These are phyloP conservation scores for Kodamaea kaohsiungensis DNA, from an alignment of 805 yeast species.

Conservation along the genomic window DNA sequence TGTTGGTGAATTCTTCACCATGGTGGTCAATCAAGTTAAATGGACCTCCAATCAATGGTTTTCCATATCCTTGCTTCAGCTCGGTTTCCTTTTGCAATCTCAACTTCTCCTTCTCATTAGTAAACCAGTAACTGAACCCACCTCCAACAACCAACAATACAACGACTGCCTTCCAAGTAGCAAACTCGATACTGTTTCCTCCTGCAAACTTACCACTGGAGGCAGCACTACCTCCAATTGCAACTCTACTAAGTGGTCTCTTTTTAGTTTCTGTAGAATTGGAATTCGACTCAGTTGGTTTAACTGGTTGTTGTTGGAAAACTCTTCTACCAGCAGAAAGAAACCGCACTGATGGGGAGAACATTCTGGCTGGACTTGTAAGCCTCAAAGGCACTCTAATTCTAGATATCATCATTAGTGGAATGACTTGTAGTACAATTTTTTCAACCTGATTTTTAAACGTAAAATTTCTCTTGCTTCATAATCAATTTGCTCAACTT, in stretches of 20 bases:
- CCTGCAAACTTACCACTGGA: slow-evolving; percentile 36
- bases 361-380: not conserved
- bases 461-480: not conserved
- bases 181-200: slow-evolving; percentile 59
- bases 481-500: not conserved
- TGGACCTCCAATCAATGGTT: slow-evolving; percentile 90
- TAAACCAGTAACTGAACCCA: slow-evolving; percentile 68
- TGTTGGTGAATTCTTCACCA: slow-evolving; percentile 73
- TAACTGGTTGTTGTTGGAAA: not conserved
- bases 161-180: slow-evolving; percentile 82
- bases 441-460: not conserved
- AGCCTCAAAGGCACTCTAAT: not conserved
- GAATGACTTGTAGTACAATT: not conserved
- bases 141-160: slow-evolving; percentile 71
- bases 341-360: not conserved
- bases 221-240: slow-evolving; percentile 60
- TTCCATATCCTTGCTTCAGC: slow-evolving; percentile 84
- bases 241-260: slow-evolving; percentile 78
- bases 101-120: slow-evolving; percentile 72
- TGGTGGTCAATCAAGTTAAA: slow-evolving; percentile 72
- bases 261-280: slow-evolving; percentile 14
- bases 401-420: not conserved
- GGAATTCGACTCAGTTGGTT: not conserved
- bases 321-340: not conserved
- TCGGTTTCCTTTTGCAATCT: slow-evolving; percentile 78